A percentile compares a stretch with the other conserved stretches of the same genome.
Conservation (phyloP, 148 eudicot genomes). For the Selenicereus undatus region DNA sequence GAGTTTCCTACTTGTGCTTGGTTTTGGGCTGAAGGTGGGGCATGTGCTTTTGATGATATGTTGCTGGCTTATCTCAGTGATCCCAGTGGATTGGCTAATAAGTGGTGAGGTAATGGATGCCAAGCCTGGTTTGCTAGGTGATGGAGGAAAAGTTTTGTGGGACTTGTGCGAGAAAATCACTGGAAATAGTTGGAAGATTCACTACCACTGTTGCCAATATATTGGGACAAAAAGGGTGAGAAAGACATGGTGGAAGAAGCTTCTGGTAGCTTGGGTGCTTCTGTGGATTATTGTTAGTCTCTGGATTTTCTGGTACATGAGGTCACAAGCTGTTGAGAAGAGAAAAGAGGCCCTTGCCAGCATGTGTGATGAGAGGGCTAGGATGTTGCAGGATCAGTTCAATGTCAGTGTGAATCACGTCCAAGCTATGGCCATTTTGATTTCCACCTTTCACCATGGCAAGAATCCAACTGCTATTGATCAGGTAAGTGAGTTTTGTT, state of each 20-base stretch:
- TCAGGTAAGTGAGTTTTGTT: slow-evolving; percentile 49
- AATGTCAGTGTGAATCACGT: slow-evolving; percentile 97
- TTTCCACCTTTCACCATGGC: slow-evolving; percentile 86
- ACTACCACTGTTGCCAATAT: slow-evolving; percentile 45
- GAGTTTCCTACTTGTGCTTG: slow-evolving; percentile 67
- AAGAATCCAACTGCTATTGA: slow-evolving; percentile 84
- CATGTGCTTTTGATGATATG: slow-evolving; percentile 59
- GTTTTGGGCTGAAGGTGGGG: slow-evolving; percentile 70
- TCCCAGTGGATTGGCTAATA: slow-evolving; percentile 66
- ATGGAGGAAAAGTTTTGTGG: slow-evolving; percentile 41
- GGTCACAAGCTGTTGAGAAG: slow-evolving; percentile 60
- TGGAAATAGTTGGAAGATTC: slow-evolving; percentile 48
- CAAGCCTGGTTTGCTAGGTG: slow-evolving; percentile 41
- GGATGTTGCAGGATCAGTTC: slow-evolving; percentile 97
- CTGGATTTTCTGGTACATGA: slow-evolving; percentile 50
- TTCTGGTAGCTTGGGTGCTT: slow-evolving; percentile 54
- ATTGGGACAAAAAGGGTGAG: slow-evolving; percentile 49
- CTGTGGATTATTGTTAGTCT: slow-evolving; percentile 42
- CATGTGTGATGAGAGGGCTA: slow-evolving; percentile 98
- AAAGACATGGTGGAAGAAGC: slow-evolving; percentile 60
- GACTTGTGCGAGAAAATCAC: slow-evolving; percentile 48
- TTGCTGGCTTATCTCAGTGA: slow-evolving; percentile 60
- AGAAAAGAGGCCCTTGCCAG: slow-evolving; percentile 80
- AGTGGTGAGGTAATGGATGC: slow-evolving; percentile 55
- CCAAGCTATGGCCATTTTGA: slow-evolving; percentile 86